phyloP scores from a whole-genome alignment of 495 filamentous ascomycete species.

The Mytilinidion resinicola region DNA sequence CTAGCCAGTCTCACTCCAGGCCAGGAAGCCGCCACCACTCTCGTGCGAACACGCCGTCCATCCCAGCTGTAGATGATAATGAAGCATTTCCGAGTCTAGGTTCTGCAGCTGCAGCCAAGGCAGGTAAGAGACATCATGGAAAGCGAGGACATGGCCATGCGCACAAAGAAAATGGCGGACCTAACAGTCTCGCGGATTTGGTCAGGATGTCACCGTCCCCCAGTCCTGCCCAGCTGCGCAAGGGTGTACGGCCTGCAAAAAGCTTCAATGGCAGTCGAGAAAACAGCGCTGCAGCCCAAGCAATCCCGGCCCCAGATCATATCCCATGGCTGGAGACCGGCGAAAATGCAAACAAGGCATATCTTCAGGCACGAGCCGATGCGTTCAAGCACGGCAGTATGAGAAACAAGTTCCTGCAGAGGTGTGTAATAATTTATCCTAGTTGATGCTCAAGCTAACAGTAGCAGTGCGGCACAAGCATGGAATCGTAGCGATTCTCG shows the following conservation, averaged over 20 bases:
- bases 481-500: constrained; percentile 98
- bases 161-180: constrained; percentile 52
- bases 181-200: constrained; percentile 87
- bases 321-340: constrained; percentile 98
- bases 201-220: constrained; percentile 89
- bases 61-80: constrained; percentile 81
- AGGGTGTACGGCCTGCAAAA: constrained; percentile 33
- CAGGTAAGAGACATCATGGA: constrained; percentile 81
- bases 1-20: constrained; percentile 68
- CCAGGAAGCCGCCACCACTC: constrained; percentile 80
- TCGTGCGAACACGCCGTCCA: constrained; percentile 56
- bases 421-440: constrained; percentile 47
- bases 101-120: constrained; percentile 62
- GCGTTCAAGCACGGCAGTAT: constrained; percentile 94
- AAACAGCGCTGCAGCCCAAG: constrained; percentile 69
- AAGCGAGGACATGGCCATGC: constrained; percentile 73
- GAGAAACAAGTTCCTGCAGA: constrained; percentile 95
- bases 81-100: constrained; percentile 95
- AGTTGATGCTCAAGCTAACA: constrained; percentile 2
- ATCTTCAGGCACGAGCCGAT: constrained; percentile 87
- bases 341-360: constrained; percentile 81
- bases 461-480: constrained; percentile 84
- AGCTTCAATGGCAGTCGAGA: constrained; percentile 59
- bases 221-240: constrained; percentile 38
- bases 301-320: constrained; percentile 81